A percentile compares a stretch with the other conserved stretches of the same genome.
Conservation (phyloP, 2,329 filamentous ascomycete genomes). For the Lecanicillium sp. region DNA sequence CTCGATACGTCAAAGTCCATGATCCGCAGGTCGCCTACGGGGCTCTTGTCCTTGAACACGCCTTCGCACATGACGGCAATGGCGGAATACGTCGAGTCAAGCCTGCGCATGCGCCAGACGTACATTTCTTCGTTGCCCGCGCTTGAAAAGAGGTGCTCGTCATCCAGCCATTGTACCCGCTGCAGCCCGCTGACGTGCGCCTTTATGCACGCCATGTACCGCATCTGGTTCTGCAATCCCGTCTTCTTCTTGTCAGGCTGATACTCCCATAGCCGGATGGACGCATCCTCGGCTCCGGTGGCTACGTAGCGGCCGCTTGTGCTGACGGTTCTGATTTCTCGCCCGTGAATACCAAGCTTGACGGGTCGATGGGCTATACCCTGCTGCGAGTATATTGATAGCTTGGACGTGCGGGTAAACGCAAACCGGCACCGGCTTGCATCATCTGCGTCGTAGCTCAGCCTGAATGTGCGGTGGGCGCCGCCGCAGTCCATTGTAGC, state of each 20-base stretch:
- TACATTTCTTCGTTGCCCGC: conserved; percentile 85
- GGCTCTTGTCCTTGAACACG: conserved; percentile 39
- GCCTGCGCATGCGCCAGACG: conserved; percentile 60
- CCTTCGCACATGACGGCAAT: conserved; percentile 51
- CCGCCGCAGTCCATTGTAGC: conserved; percentile 75
- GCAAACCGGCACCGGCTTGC: conserved; percentile 44
- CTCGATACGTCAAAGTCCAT: conserved; percentile 61
- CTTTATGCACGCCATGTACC: conserved; percentile 58
- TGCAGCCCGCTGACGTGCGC: conserved; percentile 81
- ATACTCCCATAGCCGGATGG: conserved; percentile 64
- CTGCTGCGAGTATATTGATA: conserved; percentile 38
- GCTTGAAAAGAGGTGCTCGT: conserved; percentile 71
- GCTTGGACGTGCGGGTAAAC: conserved; percentile 62
- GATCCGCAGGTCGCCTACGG: conserved; percentile 63
- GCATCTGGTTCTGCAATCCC: conserved; percentile 18
- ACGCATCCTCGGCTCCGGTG: conserved; percentile 67
- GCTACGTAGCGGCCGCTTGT: conserved; percentile 35
- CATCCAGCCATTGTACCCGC: conserved; percentile 65
- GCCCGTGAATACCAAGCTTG: conserved; percentile 68
- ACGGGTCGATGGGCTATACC: conserved; percentile 37
- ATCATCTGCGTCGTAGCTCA: conserved; percentile 22
- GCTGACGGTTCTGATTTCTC: conserved; percentile 61
- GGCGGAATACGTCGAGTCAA: conserved; percentile 41
- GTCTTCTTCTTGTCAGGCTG: conserved; percentile 8
- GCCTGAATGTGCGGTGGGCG: conserved; percentile 68